These are phyloP conservation scores for Kickxella alabastrina DNA, from an alignment of 192 early-diverging fungal genomes.

Conservation along the genomic window DNA sequence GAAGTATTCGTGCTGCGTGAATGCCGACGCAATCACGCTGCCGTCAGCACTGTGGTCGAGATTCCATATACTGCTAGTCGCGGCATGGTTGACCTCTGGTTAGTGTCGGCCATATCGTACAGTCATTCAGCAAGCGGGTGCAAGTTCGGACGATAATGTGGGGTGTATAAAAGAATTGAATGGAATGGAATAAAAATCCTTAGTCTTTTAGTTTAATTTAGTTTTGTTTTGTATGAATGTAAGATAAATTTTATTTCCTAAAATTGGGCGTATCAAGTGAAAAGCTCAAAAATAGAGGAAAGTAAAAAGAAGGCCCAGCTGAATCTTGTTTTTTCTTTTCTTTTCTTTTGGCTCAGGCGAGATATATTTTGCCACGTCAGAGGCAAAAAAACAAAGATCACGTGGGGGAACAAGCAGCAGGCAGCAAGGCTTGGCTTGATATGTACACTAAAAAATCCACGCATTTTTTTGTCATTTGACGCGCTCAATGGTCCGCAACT, in stretches of 20 bases:
- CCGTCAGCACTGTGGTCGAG: slow-evolving; percentile 61
- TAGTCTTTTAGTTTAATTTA: neutral
- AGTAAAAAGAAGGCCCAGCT: too few relatives aligned
- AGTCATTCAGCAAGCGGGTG: slow-evolving; percentile 1
- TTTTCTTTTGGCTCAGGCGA: too few relatives aligned
- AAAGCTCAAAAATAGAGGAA: too few relatives aligned
- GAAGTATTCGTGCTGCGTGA: slow-evolving; percentile 73
- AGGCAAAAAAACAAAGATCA: too few relatives aligned
- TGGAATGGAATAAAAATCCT: too few relatives aligned
- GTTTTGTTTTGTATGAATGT: slow-evolving; percentile 12
- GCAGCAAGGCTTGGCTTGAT: too few relatives aligned
- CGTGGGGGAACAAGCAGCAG: too few relatives aligned
- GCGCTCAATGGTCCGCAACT: slow-evolving; percentile 42
- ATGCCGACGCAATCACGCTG: slow-evolving; percentile 60
- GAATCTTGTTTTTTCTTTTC: too few relatives aligned
- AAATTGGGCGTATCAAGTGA: too few relatives aligned
- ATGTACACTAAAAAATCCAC: too few relatives aligned
- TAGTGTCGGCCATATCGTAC: slow-evolving; percentile 23
- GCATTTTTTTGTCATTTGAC: too few relatives aligned
- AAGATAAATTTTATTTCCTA: neutral
- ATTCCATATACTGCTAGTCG: slow-evolving; percentile 71
- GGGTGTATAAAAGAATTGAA: neutral
- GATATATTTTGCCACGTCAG: too few relatives aligned
- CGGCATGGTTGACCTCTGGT: slow-evolving; percentile 19
- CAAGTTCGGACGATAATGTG: neutral